Evolutionary conservation across 768 basidiomycete species (phyloP).

Genomic region (Auricularia sp.): DNA sequence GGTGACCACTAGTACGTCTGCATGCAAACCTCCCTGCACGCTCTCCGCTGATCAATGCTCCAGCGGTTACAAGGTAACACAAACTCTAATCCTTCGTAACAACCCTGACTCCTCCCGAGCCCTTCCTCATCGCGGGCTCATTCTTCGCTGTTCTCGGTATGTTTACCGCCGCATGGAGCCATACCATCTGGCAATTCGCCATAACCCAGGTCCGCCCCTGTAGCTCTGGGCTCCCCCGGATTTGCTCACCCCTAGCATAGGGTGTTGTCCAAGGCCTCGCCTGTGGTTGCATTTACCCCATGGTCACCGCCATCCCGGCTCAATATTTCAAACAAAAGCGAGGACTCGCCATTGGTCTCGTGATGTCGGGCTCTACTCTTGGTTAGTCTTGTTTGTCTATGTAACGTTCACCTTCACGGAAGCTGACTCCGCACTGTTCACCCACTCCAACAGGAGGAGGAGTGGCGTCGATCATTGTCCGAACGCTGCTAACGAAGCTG

Average conservation of each 20-base stretch:
- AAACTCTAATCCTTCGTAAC: neutral
- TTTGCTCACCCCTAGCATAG: neutral
- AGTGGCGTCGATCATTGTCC: neutral
- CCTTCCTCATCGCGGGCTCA: constrained; percentile 5
- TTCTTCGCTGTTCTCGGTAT: neutral
- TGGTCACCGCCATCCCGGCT: constrained; percentile 3
- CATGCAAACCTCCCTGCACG: neutral
- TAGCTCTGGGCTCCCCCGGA: neutral
- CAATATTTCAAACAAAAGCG: constrained; percentile 4
- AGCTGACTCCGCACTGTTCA: too few species aligned
- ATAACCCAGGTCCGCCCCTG: constrained; percentile 1
- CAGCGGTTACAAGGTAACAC: neutral
- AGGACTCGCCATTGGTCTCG: constrained; percentile 3
- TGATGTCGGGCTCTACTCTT: constrained; percentile 2
- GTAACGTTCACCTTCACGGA: too few species aligned
- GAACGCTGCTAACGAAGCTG: constrained; percentile 20
- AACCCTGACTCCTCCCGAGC: neutral
- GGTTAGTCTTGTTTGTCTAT: neutral
- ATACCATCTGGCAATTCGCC: constrained; percentile 5
- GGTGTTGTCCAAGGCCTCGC: constrained; percentile 3
- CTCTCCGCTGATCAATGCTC: neutral
- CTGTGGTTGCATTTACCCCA: constrained; percentile 2
- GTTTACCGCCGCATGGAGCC: constrained; percentile 2
- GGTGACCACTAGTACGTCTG: constrained; percentile 3
- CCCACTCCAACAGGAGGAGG: neutral